Base-by-base conservation (phyloP, 495 filamentous ascomycete genomes). In the Collariella sp. region DNA sequence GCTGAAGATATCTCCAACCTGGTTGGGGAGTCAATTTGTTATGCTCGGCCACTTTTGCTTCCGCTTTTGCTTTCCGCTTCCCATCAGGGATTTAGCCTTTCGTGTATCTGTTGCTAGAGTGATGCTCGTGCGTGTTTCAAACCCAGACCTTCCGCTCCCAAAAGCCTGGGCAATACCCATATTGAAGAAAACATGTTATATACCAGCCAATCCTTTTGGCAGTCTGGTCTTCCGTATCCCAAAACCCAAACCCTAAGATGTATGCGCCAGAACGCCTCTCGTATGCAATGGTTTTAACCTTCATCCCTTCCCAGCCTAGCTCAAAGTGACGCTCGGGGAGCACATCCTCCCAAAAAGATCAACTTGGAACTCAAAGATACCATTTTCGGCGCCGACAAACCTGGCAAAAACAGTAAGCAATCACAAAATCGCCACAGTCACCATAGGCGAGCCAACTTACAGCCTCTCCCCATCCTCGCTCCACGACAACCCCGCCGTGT, bases 321-420 rank as follows among this genome's bases (percentile, higher is more conserved):
- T 74, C 55, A 79, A 76, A 20, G 71, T 70, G 38, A 85, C 70
- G 31, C 75, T 75, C 23, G 86, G 84, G 60, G 82, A 86, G 5
- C 78, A 74, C 66, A 81, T 86, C 53, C 86, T 76, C 46, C 79
- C 77, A n/a, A 75, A 63, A 19, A 82, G 62, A 61, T 91, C 85
- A 51, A 89, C 72, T 20, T 76, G 75, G 56, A 82, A 86, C 67
- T 89, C 83, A 54, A 86, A 84, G 16, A 91, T 85, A 18, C 87
- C 87, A 46, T 85, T 76, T 49, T 86, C 76, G 3, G 85, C 85
- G n/a, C 78, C 87, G 60, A 87, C 75, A 58, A 83, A 89, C 54
- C 87, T 62, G 52, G 7, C 40, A 50, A 23, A 22, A 20, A 7
- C 31, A 5, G 60, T 69, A 38, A 69, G 65, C 39, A 15, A 5